Base-by-base conservation (phyloP, 1,284 basidiomycete species). In the Chalciporus piperatoides region DNA sequence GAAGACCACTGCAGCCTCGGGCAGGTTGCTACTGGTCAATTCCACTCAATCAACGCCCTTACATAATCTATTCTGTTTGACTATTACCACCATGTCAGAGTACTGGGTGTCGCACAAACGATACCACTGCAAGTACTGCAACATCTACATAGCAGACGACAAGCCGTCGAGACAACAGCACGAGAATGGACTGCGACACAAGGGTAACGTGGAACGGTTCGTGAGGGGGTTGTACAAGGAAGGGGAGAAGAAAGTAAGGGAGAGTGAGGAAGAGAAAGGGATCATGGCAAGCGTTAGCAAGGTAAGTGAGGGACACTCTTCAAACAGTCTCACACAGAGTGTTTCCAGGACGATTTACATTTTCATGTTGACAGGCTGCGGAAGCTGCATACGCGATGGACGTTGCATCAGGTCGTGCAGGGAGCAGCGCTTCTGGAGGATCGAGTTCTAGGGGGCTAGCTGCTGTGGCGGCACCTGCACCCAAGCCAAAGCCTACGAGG, bases 141-240 rank as follows among this genome's bases (percentile, higher is more conserved):
- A 91, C 41, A 90, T 88, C 51, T 92, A 86, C 71, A 95, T 97
- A 56, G 81, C 91, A 49, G 94, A 97, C 69, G 93, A 97, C 75
- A 90, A 82, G 10, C 94, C 94, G 5, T 98, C 96, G 2, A 81
- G 90, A 46, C 77, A 82, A 55, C 92, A 95, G 53, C 97, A 99
- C 68, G 97, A 99, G 71, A 89, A 81, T 55, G 97, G 97, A 39
- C 71, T 96, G 44, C 83, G 92, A 41, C 97, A 99, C 74, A 91
- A 97, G 67, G 93, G 93, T 42, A 97, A 92, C 68, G 84, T 91
- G 54, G 94, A 97, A 64, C 80, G 94, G 8, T 96, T 89, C 68
- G 90, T 99, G 46, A 79, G 92, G 37, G 83, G 89, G 37, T 79
- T 98, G 25, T 99, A 99, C 79, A 96, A 96, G 73, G 75, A 83